Evolutionary conservation across 371 early-diverging fungal genomes (phyloP).

Genomic region (Apophysomyces trapeziformis): DNA sequence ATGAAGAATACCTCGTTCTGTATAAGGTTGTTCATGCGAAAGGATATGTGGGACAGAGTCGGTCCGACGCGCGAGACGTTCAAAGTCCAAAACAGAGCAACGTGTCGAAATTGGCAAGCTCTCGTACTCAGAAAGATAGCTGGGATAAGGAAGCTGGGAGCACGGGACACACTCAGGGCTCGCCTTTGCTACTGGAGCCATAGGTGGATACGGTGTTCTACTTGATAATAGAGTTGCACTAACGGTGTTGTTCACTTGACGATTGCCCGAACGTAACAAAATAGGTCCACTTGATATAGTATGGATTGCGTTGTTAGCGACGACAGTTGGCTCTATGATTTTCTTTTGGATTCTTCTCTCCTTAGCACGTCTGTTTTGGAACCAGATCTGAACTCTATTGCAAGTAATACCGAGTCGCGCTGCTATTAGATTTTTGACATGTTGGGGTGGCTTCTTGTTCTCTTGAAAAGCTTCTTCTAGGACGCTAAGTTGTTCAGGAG

Average conservation of each 20-base stretch:
- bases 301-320: neutral
- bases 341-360: neutral
- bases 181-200: too few relatives aligned
- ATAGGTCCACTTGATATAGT: neutral
- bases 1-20: neutral
- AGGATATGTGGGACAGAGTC: neutral
- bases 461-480: slow-evolving; percentile 5
- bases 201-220: too few relatives aligned
- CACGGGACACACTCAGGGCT: too few relatives aligned
- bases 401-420: neutral
- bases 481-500: neutral
- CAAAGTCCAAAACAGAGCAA: neutral
- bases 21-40: neutral
- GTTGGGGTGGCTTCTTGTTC: neutral
- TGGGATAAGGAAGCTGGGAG: too few relatives aligned
- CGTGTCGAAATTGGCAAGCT: neutral
- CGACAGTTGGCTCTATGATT: neutral
- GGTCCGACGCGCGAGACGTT: neutral
- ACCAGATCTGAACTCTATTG: slow-evolving; percentile 15
- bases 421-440: neutral
- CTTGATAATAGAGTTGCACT: too few relatives aligned
- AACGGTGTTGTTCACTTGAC: too few relatives aligned
- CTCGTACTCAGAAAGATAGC: neutral
- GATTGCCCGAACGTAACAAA: neutral
- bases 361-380: slow-evolving; percentile 20